Percentiles rank a stretch among this genome's conserved stretches.
Conservation (phyloP, 129 eudicot species). For the Deinandra increscens region DNA sequence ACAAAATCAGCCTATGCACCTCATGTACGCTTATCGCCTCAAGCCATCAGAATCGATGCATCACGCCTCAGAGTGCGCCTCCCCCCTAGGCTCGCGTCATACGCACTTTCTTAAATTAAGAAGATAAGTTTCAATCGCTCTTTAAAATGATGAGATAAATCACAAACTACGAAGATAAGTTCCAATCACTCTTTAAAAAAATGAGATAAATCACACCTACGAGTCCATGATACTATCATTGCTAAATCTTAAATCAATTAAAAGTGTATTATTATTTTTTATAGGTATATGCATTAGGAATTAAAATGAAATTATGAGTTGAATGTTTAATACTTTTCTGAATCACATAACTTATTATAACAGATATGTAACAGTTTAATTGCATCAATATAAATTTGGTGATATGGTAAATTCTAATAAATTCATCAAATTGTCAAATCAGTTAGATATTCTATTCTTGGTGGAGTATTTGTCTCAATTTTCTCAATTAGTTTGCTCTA, state of each 20-base stretch:
- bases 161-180: not conserved
- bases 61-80: too few relatives aligned
- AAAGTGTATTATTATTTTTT: not conserved
- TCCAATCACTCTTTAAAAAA: not conserved
- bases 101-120: not conserved
- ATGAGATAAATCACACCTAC: slow-evolving; percentile 2
- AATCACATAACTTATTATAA: not conserved
- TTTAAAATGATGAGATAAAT: not conserved
- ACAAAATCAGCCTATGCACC: too few relatives aligned
- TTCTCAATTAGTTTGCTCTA: not conserved
- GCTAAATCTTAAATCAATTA: slow-evolving; percentile 9
- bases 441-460: not conserved
- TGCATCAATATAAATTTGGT: not conserved
- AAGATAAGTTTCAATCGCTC: not conserved
- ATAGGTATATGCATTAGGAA: not conserved
- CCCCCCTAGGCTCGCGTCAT: too few relatives aligned
- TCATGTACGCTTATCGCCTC: too few relatives aligned
- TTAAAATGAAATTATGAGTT: not conserved
- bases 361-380: not conserved
- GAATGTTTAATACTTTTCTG: not conserved
- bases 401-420: not conserved
- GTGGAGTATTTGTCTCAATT: not conserved
- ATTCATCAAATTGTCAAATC: slow-evolving; percentile 4
- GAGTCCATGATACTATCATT: not conserved
- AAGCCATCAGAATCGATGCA: too few relatives aligned